Percentiles rank a stretch among this genome's conserved stretches.
These are phyloP conservation scores for Oryza officinalis DNA, from an alignment of 176 grass and related monocot genomes.

Conservation along the genomic window DNA sequence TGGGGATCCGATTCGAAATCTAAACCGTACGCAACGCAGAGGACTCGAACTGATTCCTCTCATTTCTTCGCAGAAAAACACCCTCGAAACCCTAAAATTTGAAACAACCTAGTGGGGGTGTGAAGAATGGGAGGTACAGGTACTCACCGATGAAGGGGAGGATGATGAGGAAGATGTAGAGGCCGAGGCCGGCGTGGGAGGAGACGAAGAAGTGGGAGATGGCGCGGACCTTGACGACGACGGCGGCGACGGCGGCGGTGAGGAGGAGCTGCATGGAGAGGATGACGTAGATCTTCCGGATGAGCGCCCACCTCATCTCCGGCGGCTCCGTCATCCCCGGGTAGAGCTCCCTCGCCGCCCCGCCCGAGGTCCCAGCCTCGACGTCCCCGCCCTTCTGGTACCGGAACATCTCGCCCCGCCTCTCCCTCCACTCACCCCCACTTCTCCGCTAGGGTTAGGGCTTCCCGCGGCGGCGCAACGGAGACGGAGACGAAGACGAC, in stretches of 20 bases:
- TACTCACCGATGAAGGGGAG: slow-evolving; percentile 61
- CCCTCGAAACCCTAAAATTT: background rate
- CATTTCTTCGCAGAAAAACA: background rate
- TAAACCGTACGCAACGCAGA: background rate
- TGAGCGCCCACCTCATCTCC: slow-evolving; percentile 80
- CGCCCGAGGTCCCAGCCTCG: slow-evolving; percentile 51
- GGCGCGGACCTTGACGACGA: slow-evolving; percentile 69
- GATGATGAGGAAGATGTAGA: slow-evolving; percentile 76
- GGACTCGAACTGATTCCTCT: background rate
- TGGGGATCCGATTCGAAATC: background rate
- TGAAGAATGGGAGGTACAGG: background rate
- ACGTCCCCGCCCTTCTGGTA: slow-evolving; percentile 61
- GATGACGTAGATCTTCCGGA: slow-evolving; percentile 85
- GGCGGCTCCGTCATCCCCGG: slow-evolving; percentile 74
- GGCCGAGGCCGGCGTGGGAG: slow-evolving; percentile 46
- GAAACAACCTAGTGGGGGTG: background rate
- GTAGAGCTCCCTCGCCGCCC: slow-evolving; percentile 47
- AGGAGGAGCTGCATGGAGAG: slow-evolving; percentile 65
- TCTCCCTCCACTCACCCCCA: background rate
- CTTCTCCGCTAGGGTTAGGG: background rate
- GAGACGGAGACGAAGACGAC: background rate
- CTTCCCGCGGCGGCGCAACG: background rate
- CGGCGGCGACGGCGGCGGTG: slow-evolving; percentile 63
- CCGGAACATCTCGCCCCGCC: slow-evolving; percentile 25
- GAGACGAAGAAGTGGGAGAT: slow-evolving; percentile 79